Evolutionary conservation across 1,284 basidiomycete species (phyloP).

Genomic region (Phenoliferia sp.): DNA sequence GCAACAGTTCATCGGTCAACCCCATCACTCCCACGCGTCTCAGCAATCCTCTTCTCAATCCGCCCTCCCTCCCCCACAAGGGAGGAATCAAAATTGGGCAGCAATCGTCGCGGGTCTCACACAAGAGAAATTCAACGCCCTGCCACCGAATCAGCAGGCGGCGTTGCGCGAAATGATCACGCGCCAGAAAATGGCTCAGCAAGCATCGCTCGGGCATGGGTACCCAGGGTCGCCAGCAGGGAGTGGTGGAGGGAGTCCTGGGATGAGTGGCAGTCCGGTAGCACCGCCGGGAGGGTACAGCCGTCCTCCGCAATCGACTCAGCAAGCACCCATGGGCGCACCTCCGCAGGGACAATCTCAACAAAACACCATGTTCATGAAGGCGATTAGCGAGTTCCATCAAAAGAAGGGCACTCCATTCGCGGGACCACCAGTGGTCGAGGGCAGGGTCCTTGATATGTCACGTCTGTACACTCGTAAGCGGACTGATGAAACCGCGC

Average conservation of each 20-base stretch:
- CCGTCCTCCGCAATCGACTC: background rate
- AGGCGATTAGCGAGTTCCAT: conserved; percentile 21
- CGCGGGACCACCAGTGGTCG: conserved; percentile 10
- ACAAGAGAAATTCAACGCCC: conserved; percentile 10
- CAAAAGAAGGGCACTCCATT: conserved; percentile 8
- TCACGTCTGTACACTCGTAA: conserved; percentile 14
- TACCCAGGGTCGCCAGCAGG: conserved; percentile 9
- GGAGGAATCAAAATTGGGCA: background rate
- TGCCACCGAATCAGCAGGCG: conserved; percentile 18
- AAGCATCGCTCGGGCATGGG: conserved; percentile 17
- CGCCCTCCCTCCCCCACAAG: background rate
- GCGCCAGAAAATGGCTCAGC: conserved; percentile 9
- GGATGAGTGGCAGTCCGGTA: background rate
- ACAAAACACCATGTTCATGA: conserved; percentile 5
- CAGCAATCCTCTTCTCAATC: background rate
- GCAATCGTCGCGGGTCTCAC: conserved; percentile 11
- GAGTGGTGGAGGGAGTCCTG: background rate
- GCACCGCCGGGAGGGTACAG: background rate
- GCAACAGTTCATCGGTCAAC: background rate
- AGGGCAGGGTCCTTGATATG: conserved; percentile 19
- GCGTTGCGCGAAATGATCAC: conserved; percentile 14
- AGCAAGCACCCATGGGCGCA: conserved; percentile 2
- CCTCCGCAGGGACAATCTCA: background rate
- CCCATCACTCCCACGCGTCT: background rate
- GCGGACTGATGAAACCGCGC: background rate